Conservation (phyloP, 139 green algal species). For the Chlamydomonas sp. region DNA sequence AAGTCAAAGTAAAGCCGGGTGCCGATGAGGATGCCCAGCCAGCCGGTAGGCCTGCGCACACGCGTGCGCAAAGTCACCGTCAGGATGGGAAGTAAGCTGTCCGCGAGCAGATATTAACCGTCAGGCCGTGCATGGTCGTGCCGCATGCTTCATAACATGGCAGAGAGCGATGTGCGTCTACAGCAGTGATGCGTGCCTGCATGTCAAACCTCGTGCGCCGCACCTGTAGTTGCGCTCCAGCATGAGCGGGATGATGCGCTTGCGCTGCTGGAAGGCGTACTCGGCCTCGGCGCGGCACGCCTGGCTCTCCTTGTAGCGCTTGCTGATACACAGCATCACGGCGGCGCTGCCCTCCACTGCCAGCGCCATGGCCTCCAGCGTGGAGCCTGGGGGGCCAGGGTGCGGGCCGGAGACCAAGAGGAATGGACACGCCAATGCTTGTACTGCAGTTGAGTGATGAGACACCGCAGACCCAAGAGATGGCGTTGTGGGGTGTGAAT, state of each 20-base stretch:
- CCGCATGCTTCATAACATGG: no score
- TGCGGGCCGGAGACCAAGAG: not conserved
- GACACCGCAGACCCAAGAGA: no score
- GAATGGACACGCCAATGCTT: not conserved
- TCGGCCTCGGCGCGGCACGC: constrained; percentile 57
- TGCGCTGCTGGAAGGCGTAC: constrained; percentile 53
- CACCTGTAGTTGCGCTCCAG: constrained; percentile 46
- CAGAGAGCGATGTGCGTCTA: no score
- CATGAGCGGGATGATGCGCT: constrained; percentile 48
- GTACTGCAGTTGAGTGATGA: not conserved
- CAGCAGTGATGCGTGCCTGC: no score
- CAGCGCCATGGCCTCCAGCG: constrained; percentile 55
- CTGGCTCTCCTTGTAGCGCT: constrained; percentile 57
- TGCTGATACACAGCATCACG: constrained; percentile 51
- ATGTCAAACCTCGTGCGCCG: not conserved
- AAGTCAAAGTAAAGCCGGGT: constrained; percentile 60
- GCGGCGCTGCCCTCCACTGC: constrained; percentile 46
- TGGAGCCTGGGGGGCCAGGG: constrained; percentile 20
- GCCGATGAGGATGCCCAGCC: constrained; percentile 53
- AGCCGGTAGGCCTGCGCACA: constrained; percentile 36
- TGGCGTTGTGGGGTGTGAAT: no score
- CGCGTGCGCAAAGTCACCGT: not conserved
- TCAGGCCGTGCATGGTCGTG: no score
- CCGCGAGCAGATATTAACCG: no score
- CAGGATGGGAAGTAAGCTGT: not conserved